Percentiles rank a stretch among this genome's conserved stretches.
phyloP scores from a whole-genome alignment of 1,284 basidiomycete species.

The Irpex sp. region DNA sequence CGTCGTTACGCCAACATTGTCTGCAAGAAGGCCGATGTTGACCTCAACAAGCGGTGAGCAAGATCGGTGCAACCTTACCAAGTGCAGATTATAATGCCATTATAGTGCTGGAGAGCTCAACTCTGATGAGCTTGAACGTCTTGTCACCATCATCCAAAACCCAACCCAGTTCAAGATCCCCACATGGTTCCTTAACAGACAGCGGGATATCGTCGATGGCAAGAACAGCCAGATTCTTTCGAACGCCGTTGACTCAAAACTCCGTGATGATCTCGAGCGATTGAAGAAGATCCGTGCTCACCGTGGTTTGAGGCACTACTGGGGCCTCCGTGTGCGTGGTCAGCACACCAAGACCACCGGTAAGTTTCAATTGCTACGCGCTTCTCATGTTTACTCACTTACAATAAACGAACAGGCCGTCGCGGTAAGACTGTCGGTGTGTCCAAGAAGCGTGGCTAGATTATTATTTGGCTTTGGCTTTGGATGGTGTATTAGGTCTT shows the following conservation, averaged over 20 bases:
- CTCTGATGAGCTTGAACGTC: constrained; percentile 96
- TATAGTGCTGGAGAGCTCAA: constrained; percentile 88
- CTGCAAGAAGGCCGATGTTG: constrained; percentile 99
- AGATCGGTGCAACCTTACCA: background rate
- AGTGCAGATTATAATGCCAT: background rate
- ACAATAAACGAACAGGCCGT: constrained; percentile 49
- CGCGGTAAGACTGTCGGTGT: constrained; percentile 92
- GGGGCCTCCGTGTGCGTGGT: constrained; percentile 93
- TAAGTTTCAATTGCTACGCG: constrained; percentile 31
- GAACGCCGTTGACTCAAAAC: constrained; percentile 97
- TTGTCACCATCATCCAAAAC: constrained; percentile 99
- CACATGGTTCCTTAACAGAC: constrained; percentile 98
- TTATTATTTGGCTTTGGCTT: constrained; percentile 11
- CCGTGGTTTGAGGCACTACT: constrained; percentile 97
- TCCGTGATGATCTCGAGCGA: constrained; percentile 97
- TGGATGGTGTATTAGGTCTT: background rate
- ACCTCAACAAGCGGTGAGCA: constrained; percentile 95
- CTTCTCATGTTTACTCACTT: too few relatives aligned
- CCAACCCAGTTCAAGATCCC: constrained; percentile 99
- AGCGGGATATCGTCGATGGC: constrained; percentile 97
- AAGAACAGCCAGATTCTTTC: constrained; percentile 97
- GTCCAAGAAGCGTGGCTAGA: constrained; percentile 86
- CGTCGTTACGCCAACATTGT: constrained; percentile 98
- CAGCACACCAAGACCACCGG: constrained; percentile 99
- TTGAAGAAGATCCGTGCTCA: constrained; percentile 99